Evolutionary conservation across 108 stramenopile species (phyloP), one percentile per base, ranked within the genome.

Genomic region (Phaeodactylum tricornutum): DNA sequence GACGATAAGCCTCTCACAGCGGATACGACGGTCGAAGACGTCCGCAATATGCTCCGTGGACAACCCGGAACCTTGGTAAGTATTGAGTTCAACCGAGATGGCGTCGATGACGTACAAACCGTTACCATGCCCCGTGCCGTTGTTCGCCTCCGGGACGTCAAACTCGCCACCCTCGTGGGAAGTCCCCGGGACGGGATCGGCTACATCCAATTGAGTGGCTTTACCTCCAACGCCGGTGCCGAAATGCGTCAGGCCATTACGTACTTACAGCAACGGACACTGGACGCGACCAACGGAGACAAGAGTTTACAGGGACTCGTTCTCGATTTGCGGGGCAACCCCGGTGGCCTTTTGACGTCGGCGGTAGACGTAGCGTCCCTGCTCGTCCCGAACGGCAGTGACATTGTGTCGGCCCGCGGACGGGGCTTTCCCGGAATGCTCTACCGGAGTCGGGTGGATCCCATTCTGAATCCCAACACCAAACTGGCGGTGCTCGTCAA

Each of bases 241-340:
- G 93, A 96, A 70, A 72, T 96, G 14, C 70, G 76, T 42, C 63
- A 66, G 39, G 87, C 91, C 12, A 84, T 93, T 22, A 36, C 64
- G 22, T 58, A 50, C 11, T 47, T 84, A 35, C 87, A 92, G 51
- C 70, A 75, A 29, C 69, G 68, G 20, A 73, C 77, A 3, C 73
- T 79, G 33, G 68, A 75, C 42, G 64, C 69, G 8, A 50, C 70
- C 15, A 64, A 69, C 40, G 77, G 74, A 0, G 62, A 57, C 7
- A 60, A 54, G 2, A 47, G 57, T 23, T 41, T 87, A 47, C 72
- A 83, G 61, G 92, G 92, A 15, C 37, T 96, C 36, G 61, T 96
- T 16, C 59, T 96, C 35, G 96, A 96, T 71, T 65, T 96, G 37
- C 66, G 96, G 22, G 84, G 88, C n/a, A 96, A 96, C 59, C 95